Evolutionary conservation across 2,329 filamentous ascomycete genomes (phyloP).

Genomic region (Cercospora sp.): DNA sequence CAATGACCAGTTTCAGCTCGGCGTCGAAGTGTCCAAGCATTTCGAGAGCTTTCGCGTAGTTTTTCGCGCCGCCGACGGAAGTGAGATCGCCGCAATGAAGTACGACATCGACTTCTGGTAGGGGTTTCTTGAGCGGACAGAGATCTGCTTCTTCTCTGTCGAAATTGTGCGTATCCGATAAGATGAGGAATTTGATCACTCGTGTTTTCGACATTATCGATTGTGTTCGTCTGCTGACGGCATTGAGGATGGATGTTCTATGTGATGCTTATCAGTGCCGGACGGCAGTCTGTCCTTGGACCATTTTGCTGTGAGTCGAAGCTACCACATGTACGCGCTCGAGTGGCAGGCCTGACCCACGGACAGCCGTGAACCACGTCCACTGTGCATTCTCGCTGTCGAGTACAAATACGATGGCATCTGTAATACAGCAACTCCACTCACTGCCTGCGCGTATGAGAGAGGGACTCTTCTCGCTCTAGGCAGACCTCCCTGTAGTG

Average conservation of each 20-base stretch:
- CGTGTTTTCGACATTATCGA: background rate
- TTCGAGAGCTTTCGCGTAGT: slow-evolving; percentile 34
- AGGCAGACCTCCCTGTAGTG: background rate
- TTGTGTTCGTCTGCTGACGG: background rate
- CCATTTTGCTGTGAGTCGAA: background rate
- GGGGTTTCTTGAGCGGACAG: slow-evolving; percentile 17
- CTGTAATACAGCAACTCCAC: background rate
- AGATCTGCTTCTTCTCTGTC: slow-evolving; percentile 11
- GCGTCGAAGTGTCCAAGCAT: slow-evolving; percentile 33
- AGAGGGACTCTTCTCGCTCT: background rate
- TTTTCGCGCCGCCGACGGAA: slow-evolving; percentile 28
- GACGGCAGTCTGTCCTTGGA: background rate
- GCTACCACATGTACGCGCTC: background rate
- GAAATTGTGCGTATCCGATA: slow-evolving; percentile 35
- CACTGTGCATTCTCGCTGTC: background rate
- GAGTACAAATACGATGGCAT: background rate
- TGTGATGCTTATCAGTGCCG: background rate
- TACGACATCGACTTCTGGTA: slow-evolving; percentile 39
- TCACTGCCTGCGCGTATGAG: background rate
- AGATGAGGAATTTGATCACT: slow-evolving; percentile 25
- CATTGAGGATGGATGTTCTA: background rate
- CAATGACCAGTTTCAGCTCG: slow-evolving; percentile 40
- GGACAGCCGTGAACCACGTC: background rate
- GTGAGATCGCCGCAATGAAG: slow-evolving; percentile 46
- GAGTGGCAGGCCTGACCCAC: background rate